phyloP scores from a whole-genome alignment of 1,284 basidiomycete genomes.

The Fomitopsis schrenkii region DNA sequence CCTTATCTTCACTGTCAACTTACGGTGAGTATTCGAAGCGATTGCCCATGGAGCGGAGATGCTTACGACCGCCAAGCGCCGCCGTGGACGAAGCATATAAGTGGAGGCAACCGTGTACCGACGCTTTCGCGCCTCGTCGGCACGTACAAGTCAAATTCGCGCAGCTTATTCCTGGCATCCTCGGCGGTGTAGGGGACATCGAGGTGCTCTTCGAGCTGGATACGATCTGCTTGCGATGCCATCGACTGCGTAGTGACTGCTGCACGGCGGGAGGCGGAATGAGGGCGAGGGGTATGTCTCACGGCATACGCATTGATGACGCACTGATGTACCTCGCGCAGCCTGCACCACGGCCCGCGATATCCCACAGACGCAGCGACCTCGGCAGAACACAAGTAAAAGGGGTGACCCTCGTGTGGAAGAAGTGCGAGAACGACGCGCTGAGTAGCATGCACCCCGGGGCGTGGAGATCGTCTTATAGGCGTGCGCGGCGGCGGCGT shows the following conservation, averaged over 20 bases:
- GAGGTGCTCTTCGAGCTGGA: conserved; percentile 15
- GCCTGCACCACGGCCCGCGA: neutral
- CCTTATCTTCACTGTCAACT: conserved; percentile 62
- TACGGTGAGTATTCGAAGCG: neutral
- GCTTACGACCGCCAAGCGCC: conserved; percentile 76
- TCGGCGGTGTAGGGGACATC: conserved; percentile 40
- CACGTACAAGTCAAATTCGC: conserved; percentile 48
- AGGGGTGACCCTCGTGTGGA: neutral
- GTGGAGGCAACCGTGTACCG: conserved; percentile 5
- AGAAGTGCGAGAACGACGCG: neutral
- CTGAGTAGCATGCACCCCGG: neutral
- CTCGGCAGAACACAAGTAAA: neutral
- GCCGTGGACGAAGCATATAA: conserved; percentile 58
- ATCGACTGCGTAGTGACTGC: neutral
- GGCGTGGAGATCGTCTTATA: neutral
- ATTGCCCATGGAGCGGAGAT: neutral
- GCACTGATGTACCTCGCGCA: neutral
- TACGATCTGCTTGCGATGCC: neutral
- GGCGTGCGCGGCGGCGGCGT: neutral
- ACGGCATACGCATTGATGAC: neutral
- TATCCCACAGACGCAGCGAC: neutral
- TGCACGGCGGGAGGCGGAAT: neutral
- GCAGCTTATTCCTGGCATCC: conserved; percentile 24
- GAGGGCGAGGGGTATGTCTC: neutral
- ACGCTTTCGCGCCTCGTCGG: conserved; percentile 14